Conservation (phyloP, 1,139 yeast species). For the Geotrichum carabidarum region DNA sequence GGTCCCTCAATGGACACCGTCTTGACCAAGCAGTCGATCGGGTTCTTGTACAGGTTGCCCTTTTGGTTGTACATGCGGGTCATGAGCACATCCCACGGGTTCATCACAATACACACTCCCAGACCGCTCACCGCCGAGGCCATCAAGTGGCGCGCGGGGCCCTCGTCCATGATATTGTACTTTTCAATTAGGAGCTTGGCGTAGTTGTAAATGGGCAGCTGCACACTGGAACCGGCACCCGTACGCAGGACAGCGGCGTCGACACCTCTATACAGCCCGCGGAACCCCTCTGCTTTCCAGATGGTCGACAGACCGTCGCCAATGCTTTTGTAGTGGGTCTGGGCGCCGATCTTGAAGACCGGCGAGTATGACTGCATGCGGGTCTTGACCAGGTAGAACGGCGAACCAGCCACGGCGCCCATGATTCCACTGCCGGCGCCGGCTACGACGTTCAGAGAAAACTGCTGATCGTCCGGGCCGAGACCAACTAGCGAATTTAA, state of each 20-base stretch:
- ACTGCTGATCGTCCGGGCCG: constrained; percentile 44
- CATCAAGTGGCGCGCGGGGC: constrained; percentile 64
- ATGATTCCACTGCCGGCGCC: constrained; percentile 84
- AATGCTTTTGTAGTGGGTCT: constrained; percentile 72
- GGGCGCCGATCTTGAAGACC: constrained; percentile 74
- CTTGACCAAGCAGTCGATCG: constrained; percentile 80
- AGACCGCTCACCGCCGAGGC: constrained; percentile 80
- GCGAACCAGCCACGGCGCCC: constrained; percentile 88
- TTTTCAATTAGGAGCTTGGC: constrained; percentile 57
- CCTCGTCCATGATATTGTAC: constrained; percentile 52
- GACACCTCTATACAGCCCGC: constrained; percentile 82
- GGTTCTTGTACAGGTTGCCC: constrained; percentile 80
- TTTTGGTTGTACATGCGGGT: constrained; percentile 94
- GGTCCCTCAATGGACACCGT: constrained; percentile 82
- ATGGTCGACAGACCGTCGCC: constrained; percentile 64
- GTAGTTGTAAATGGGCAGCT: constrained; percentile 83
- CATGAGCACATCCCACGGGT: constrained; percentile 92
- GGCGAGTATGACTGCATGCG: constrained; percentile 89
- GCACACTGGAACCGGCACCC: constrained; percentile 94
- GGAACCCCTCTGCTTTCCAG: constrained; percentile 61
- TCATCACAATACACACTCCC: constrained; percentile 93
- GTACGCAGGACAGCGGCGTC: constrained; percentile 93
- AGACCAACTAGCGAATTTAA: constrained; percentile 58
- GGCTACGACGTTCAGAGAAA: constrained; percentile 60
- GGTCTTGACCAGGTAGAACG: constrained; percentile 85